A percentile compares a stretch with the other conserved stretches of the same genome.
Conservation (phyloP, 441 rosid species). For the Jatropha multifida region DNA sequence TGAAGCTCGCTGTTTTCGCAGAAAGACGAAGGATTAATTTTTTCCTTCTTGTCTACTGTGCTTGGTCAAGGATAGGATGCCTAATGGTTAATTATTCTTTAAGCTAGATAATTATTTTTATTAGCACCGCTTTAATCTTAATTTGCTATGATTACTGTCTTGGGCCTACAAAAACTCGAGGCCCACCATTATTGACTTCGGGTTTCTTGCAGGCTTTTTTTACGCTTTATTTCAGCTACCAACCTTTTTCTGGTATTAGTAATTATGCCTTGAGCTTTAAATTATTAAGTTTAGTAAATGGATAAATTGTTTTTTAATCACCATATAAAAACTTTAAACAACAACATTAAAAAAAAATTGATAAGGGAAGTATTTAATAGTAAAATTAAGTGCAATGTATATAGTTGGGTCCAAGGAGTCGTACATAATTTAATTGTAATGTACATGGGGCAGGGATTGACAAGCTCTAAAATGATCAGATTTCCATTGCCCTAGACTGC, state of each 20-base stretch:
- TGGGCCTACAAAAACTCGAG: conserved; percentile 3
- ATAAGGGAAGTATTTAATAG: too few relatives aligned
- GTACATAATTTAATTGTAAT: too few relatives aligned
- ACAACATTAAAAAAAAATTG: too few relatives aligned
- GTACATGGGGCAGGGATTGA: too few relatives aligned
- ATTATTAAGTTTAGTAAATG: too few relatives aligned
- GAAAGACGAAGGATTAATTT: background rate
- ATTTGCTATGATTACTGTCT: conserved; percentile 6
- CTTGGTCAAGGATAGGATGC: background rate
- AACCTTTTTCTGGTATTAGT: background rate
- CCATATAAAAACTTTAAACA: too few relatives aligned
- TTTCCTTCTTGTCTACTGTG: background rate
- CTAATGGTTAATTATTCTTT: background rate
- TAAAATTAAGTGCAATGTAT: too few relatives aligned
- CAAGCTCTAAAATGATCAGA: too few relatives aligned
- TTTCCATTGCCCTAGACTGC: background rate
- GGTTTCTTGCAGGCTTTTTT: conserved; percentile 12
- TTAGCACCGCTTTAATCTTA: background rate
- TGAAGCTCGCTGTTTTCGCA: background rate
- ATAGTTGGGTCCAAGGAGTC: too few relatives aligned
- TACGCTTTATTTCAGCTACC: conserved; percentile 11
- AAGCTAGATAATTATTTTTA: background rate
- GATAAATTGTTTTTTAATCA: too few relatives aligned
- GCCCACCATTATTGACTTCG: conserved; percentile 16
- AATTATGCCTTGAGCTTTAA: background rate